These are phyloP conservation scores for Polyporus arcularius DNA, from an alignment of 768 basidiomycete species.

Conservation along the genomic window DNA sequence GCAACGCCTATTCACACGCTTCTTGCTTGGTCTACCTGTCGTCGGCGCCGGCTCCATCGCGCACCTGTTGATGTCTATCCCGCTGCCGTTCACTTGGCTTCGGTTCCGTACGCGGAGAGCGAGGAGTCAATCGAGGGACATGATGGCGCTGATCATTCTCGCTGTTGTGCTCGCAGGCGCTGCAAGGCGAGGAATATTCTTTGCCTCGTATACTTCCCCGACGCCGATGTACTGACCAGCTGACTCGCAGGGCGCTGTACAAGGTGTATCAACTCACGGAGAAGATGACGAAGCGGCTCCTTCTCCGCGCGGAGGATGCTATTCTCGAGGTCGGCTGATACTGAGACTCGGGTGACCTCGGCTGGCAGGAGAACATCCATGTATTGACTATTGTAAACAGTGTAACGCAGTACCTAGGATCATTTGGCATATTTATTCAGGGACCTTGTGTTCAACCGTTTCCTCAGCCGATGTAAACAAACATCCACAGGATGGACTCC, in stretches of 20 bases:
- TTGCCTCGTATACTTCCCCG: neutral
- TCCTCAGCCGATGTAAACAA: too few relatives aligned
- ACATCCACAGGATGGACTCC: too few relatives aligned
- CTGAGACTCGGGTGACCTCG: neutral
- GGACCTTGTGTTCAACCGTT: too few relatives aligned
- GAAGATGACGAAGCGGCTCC: conserved; percentile 53
- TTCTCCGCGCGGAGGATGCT: conserved; percentile 75
- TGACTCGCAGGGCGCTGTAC: conserved; percentile 57
- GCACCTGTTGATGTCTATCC: conserved; percentile 67
- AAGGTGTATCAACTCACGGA: conserved; percentile 71
- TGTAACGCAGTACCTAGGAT: neutral
- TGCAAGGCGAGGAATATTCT: conserved; percentile 47
- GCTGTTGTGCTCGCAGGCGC: conserved; percentile 62
- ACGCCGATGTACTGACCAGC: conserved; percentile 2
- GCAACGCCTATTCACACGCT: conserved; percentile 62
- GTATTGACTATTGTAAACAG: neutral
- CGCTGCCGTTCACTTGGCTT: conserved; percentile 69
- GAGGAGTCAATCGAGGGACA: conserved; percentile 58
- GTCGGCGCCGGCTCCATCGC: conserved; percentile 77
- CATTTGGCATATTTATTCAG: neutral
- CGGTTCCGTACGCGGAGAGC: conserved; percentile 60
- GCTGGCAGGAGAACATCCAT: neutral
- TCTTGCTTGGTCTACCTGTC: conserved; percentile 75
- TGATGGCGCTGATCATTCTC: conserved; percentile 67
- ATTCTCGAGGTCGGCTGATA: conserved; percentile 66